Evolutionary conservation across 176 grass and related monocot genomes (phyloP).

Genomic region (Rhynchospora tenuis): DNA sequence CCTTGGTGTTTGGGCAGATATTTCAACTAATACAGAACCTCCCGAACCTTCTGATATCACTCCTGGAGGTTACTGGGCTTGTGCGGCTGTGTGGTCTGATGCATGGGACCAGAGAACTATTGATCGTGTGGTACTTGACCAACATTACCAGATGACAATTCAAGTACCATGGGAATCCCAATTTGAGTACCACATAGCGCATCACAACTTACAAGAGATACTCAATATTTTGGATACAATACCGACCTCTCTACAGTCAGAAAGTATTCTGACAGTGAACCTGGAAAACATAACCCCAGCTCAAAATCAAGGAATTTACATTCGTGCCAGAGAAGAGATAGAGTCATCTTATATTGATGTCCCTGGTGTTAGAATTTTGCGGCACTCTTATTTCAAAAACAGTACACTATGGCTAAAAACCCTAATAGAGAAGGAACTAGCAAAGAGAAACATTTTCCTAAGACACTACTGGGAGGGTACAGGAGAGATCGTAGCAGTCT

Average conservation of each 20-base stretch:
- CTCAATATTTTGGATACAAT: conserved; percentile 56
- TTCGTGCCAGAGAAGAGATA: conserved; percentile 69
- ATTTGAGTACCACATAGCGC: conserved; percentile 72
- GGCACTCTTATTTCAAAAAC: conserved; percentile 33
- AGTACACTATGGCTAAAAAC: conserved; percentile 61
- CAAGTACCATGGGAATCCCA: conserved; percentile 80
- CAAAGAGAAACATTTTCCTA: conserved; percentile 69
- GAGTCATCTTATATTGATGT: conserved; percentile 59
- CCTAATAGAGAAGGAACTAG: conserved; percentile 64
- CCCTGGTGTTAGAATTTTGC: conserved; percentile 72
- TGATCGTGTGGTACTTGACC: conserved; percentile 90
- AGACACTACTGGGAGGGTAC: conserved; percentile 78
- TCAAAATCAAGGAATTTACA: conserved; percentile 52
- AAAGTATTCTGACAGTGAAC: conserved; percentile 72
- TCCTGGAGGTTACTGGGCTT: conserved; percentile 71
- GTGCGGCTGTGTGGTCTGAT: conserved; percentile 88
- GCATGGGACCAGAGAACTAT: conserved; percentile 78
- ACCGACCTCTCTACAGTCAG: conserved; percentile 48
- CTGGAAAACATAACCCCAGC: conserved; percentile 34
- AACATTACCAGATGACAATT: conserved; percentile 38
- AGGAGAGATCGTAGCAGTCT: conserved; percentile 55
- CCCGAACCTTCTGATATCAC: conserved; percentile 36
- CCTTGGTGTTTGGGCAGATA: conserved; percentile 69
- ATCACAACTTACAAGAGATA: conserved; percentile 45
- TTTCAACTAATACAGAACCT: conserved; percentile 33